Conservation (phyloP, 306 rosid genomes). For the Crataegus laevigata region DNA sequence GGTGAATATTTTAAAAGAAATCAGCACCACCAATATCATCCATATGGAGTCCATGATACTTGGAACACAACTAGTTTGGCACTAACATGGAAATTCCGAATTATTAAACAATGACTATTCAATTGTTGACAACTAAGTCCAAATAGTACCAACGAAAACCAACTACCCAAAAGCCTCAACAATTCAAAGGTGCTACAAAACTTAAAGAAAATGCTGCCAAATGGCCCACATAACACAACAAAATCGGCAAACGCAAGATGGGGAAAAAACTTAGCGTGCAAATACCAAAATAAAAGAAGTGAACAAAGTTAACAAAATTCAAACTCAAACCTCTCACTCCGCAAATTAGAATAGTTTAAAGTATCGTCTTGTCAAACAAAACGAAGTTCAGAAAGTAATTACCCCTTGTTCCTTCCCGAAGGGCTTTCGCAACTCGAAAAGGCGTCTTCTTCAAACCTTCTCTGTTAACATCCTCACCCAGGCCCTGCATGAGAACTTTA, state of each 20-base stretch:
- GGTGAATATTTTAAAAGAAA: background rate
- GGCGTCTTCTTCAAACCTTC: constrained; percentile 89
- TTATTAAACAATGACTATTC: background rate
- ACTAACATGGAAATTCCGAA: background rate
- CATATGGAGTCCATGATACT: background rate
- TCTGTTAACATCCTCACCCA: constrained; percentile 76
- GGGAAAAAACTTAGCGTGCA: background rate
- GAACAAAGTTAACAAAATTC: background rate
- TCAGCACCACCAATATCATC: background rate
- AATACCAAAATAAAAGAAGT: background rate
- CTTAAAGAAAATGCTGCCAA: background rate
- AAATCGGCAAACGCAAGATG: background rate
- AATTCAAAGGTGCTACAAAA: background rate
- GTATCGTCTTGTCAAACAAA: background rate
- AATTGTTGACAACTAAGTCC: background rate
- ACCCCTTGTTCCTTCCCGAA: constrained; percentile 93
- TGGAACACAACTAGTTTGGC: background rate
- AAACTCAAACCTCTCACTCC: background rate
- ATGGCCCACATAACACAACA: background rate
- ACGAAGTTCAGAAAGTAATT: background rate
- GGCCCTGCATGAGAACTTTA: constrained; percentile 69
- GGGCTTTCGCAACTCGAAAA: constrained; percentile 88
- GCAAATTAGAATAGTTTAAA: too few relatives aligned
- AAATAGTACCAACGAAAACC: background rate
- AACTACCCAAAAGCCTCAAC: background rate